phyloP scores from a whole-genome alignment of 116 monocot genomes.

The Papilionanthe hybrid region DNA sequence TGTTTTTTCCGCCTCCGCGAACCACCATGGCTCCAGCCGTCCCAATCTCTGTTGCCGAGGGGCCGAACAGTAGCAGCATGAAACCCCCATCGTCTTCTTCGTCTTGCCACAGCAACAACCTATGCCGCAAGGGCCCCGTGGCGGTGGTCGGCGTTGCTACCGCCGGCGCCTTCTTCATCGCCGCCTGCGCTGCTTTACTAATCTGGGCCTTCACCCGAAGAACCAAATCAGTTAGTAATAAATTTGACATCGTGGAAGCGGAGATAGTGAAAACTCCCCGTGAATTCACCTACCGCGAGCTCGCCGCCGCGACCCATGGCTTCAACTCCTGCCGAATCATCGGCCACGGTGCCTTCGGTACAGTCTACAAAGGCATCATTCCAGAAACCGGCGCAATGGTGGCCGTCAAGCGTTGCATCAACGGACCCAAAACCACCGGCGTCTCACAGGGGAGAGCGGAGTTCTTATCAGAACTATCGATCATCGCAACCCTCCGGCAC shows the following conservation, averaged over 20 bases:
- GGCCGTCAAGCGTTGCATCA: constrained; percentile 81
- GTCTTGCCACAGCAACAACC: constrained; percentile 35
- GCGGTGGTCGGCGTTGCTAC: constrained; percentile 77
- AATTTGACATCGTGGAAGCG: constrained; percentile 26
- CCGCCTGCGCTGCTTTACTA: constrained; percentile 42
- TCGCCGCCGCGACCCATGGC: constrained; percentile 50
- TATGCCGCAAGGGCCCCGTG: constrained; percentile 54
- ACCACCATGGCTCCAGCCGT: constrained; percentile 13
- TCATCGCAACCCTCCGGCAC: constrained; percentile 93
- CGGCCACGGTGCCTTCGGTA: constrained; percentile 91
- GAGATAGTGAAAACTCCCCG: constrained; percentile 62
- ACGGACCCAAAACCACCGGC: constrained; percentile 6
- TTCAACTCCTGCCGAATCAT: constrained; percentile 72
- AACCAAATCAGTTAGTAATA: constrained; percentile 13
- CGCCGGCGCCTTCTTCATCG: constrained; percentile 69
- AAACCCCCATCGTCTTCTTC: constrained; percentile 17
- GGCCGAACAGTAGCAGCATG: constrained; percentile 20
- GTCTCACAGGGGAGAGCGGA: constrained; percentile 30
- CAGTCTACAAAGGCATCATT: constrained; percentile 89
- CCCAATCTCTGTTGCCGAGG: constrained; percentile 14
- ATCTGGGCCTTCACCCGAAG: constrained; percentile 46
- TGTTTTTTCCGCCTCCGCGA: constrained; percentile 7
- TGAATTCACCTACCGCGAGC: constrained; percentile 81
- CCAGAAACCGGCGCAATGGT: constrained; percentile 67
- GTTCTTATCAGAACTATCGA: constrained; percentile 89